Conservation (phyloP, 805 yeast genomes). For the Myxozyma lipomycoides region DNA sequence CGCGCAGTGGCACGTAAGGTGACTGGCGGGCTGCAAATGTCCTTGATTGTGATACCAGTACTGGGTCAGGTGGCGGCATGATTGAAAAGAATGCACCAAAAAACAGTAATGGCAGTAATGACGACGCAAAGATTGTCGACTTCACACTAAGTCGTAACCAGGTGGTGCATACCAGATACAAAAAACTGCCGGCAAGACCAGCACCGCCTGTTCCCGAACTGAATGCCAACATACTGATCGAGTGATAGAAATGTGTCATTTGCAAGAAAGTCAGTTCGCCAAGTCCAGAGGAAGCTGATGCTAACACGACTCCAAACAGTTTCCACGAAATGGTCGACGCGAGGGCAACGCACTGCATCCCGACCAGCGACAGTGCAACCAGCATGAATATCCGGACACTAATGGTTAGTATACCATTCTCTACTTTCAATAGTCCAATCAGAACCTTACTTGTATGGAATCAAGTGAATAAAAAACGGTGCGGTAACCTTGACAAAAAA, state of each 20-base stretch:
- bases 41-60: slow-evolving; percentile 17
- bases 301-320: slow-evolving; percentile 68
- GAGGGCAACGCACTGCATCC: slow-evolving; percentile 68
- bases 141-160: slow-evolving; percentile 55
- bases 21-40: slow-evolving; percentile 9
- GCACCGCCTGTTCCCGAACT: slow-evolving; percentile 97
- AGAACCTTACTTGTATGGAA: slow-evolving; percentile 48
- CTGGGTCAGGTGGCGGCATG: slow-evolving; percentile 34
- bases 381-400: slow-evolving; percentile 49
- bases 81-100: slow-evolving; percentile 31
- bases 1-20: slow-evolving; percentile 6
- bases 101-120: slow-evolving; percentile 36
- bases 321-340: slow-evolving; percentile 40
- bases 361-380: slow-evolving; percentile 57
- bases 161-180: slow-evolving; percentile 68
- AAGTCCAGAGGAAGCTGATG: slow-evolving; percentile 79
- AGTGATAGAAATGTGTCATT: slow-evolving; percentile 69
- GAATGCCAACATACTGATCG: slow-evolving; percentile 70
- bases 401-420: not conserved
- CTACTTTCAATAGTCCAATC: not conserved
- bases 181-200: slow-evolving; percentile 77
- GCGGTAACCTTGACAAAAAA: slow-evolving; percentile 65
- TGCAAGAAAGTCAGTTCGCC: slow-evolving; percentile 90
- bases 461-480: slow-evolving; percentile 69
- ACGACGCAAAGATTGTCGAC: slow-evolving; percentile 53